Evolutionary conservation across 208 protist genomes (phyloP), one percentile per base, ranked within the genome.

Genomic region (Spongospora subterranea): DNA sequence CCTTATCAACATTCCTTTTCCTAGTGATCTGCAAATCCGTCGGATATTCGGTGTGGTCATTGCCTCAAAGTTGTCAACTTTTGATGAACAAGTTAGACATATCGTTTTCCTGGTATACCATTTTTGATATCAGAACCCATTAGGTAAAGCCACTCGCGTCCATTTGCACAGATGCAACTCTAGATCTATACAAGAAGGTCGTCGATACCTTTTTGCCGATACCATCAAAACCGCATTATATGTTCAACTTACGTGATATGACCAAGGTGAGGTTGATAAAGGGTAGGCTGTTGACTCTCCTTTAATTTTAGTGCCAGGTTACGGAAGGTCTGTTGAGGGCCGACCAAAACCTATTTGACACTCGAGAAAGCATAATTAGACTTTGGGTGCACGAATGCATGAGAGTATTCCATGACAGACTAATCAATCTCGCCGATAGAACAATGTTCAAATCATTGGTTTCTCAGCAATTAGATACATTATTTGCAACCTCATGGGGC

Each of bases 331-430:
- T 99, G 88, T 95, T 98, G 92, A 94, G 94, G 82, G 96, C 97
- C 82, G 91, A 97, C 89, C 94, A 97, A 38, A 95, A 96, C 92
- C 95, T 95, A n/a, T 93, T 98, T 82, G 96, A 97, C 64, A 96
- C 95, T 91, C 97, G 96, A 94, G 97, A 99, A 91, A 94, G 96
- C 91, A 93, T 99, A 65, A 95, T 98, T 40, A 95, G 96, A 64
- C 93, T 99, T 71, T 99, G 98, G 98, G 95, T 98, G 77, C 98
- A 99, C 94, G 98, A 99, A 95, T 98, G 96, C 92, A 96, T 96
- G 90, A 96, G 98, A 91, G 97, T 99, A 53, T 99, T 99, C 94
- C 93, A 96, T 35, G 98, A 99, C 93, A 95, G 98, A 60, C 97
- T 99, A 93, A 97, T 97, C 92, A 94, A 97, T 93, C 91, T 95